Conservation (phyloP, 768 basidiomycete species). For the Xanthoconium stramineum region DNA sequence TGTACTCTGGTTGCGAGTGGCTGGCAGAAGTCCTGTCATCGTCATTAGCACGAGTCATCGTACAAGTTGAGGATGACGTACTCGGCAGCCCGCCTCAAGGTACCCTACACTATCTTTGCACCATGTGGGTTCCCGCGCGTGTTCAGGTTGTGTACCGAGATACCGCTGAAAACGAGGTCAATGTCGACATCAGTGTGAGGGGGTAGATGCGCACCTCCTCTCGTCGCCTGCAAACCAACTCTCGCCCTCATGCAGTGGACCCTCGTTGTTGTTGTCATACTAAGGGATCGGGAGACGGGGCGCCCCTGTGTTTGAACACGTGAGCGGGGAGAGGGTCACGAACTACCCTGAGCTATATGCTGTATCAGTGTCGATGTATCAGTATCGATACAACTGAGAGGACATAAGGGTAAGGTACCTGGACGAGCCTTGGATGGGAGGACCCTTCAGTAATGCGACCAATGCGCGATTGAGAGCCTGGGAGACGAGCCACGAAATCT, state of each 20-base stretch:
- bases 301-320: conserved; percentile 13
- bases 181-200: not conserved
- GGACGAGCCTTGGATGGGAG: conserved; percentile 21
- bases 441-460: not conserved
- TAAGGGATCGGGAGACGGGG: conserved; percentile 20
- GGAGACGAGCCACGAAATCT: too few relatives aligned
- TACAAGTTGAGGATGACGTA: conserved; percentile 35
- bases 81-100: conserved; percentile 81
- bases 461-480: too few relatives aligned
- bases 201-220: conserved; percentile 55
- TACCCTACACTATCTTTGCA: conserved; percentile 61
- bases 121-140: conserved; percentile 43
- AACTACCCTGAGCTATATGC: conserved; percentile 29
- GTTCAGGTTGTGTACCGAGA: conserved; percentile 86
- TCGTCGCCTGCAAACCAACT: conserved; percentile 95
- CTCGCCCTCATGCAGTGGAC: conserved; percentile 41
- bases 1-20: conserved; percentile 12
- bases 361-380: conserved; percentile 2
- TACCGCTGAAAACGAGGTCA: conserved; percentile 52
- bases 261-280: conserved; percentile 48
- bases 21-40: not conserved
- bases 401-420: conserved; percentile 8
- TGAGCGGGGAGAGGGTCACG: conserved; percentile 36
- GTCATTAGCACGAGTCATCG: not conserved
- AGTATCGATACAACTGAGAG: not conserved